These are phyloP conservation scores for Plasmodium gaboni DNA, from an alignment of 169 alveolate species.

Conservation along the genomic window DNA sequence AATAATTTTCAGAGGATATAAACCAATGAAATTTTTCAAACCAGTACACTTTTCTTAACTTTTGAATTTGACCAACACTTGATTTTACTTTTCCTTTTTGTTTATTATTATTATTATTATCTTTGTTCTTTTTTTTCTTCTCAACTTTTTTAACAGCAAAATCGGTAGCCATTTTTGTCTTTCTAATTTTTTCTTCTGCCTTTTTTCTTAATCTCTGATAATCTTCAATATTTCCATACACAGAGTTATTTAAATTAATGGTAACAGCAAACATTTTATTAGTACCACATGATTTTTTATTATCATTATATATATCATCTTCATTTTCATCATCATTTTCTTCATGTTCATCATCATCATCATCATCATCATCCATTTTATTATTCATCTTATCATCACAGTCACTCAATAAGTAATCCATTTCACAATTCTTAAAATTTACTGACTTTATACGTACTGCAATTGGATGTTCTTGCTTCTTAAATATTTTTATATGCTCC, in stretches of 20 bases:
- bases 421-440: constrained; percentile 85
- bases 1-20: constrained; percentile 92
- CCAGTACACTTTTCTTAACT: constrained; percentile 94
- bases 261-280: constrained; percentile 76
- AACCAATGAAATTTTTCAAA: constrained; percentile 98
- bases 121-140: constrained; percentile 87
- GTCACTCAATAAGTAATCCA: constrained; percentile 77
- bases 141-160: constrained; percentile 93
- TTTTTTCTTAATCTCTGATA: constrained; percentile 90
- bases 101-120: constrained; percentile 76
- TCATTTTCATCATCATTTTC: constrained; percentile 24
- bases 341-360: constrained; percentile 59
- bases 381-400: constrained; percentile 11
- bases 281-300: constrained; percentile 32
- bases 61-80: constrained; percentile 73
- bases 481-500: constrained; percentile 92
- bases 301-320: constrained; percentile 57
- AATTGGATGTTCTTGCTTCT: constrained; percentile 90
- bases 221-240: constrained; percentile 90
- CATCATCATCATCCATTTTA: constrained; percentile 64
- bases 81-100: constrained; percentile 13
- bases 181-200: constrained; percentile 89
- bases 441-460: constrained; percentile 89
- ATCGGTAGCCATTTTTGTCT: constrained; percentile 91
- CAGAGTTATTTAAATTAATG: constrained; percentile 84